Conservation (phyloP, 768 basidiomycete genomes). For the Mycena floridula region DNA sequence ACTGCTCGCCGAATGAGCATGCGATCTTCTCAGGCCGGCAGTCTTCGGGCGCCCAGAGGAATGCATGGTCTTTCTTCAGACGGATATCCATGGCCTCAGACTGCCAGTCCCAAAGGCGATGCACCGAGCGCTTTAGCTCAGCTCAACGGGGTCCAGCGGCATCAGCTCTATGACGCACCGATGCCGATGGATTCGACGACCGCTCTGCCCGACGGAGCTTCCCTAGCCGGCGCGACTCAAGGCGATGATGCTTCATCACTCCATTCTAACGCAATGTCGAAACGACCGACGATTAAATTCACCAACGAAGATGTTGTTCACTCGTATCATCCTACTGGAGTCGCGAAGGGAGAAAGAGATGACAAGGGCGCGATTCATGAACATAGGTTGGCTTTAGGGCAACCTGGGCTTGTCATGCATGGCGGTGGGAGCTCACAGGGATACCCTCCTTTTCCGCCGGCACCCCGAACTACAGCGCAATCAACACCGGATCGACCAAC, state of each 20-base stretch:
- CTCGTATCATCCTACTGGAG: conserved; percentile 59
- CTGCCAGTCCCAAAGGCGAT: conserved; percentile 25
- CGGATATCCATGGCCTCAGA: conserved; percentile 28
- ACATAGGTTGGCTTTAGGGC: conserved; percentile 34
- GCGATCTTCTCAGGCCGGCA: background rate
- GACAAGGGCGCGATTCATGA: conserved; percentile 33
- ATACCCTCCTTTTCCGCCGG: conserved; percentile 7
- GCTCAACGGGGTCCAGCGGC: conserved; percentile 59
- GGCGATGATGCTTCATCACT: conserved; percentile 9
- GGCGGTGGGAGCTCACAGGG: no score
- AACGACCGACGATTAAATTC: conserved; percentile 70
- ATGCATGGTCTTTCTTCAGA: no score
- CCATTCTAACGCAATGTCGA: conserved; percentile 26
- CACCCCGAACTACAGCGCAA: conserved; percentile 27
- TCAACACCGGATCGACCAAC: conserved; percentile 12
- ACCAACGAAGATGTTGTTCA: conserved; percentile 69
- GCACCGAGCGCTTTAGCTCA: conserved; percentile 23
- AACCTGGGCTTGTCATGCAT: conserved; percentile 17
- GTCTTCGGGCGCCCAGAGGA: background rate
- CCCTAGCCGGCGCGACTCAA: conserved; percentile 10
- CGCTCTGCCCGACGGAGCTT: conserved; percentile 33
- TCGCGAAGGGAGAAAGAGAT: conserved; percentile 29
- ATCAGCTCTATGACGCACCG: conserved; percentile 87
- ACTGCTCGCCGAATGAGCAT: conserved; percentile 43
- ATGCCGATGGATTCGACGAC: conserved; percentile 55